Conservation (phyloP, 2,329 filamentous ascomycete species). For the Paecilomyces dactylethromorphus region DNA sequence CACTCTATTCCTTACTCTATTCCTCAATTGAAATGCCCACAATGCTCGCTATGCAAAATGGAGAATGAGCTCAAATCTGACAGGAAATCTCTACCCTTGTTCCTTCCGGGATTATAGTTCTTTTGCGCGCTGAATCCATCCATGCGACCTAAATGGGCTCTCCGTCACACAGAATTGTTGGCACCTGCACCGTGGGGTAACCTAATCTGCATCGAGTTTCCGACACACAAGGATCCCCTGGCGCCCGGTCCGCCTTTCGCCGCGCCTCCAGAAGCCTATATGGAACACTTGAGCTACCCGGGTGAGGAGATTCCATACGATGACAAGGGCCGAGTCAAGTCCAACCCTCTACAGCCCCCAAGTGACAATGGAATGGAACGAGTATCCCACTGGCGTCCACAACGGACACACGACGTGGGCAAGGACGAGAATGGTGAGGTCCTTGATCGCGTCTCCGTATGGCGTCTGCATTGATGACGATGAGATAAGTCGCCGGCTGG, state of each 20-base stretch:
- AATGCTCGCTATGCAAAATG: background rate
- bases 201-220: slow-evolving; percentile 68
- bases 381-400: slow-evolving; percentile 51
- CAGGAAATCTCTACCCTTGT: slow-evolving; percentile 1
- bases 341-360: slow-evolving; percentile 40
- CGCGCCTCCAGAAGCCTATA: slow-evolving; percentile 62
- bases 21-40: background rate
- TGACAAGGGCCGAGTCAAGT: slow-evolving; percentile 44
- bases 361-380: slow-evolving; percentile 34
- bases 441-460: slow-evolving; percentile 37
- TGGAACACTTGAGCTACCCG: slow-evolving; percentile 63
- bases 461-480: slow-evolving; percentile 23
- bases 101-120: slow-evolving; percentile 39
- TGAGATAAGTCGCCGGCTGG: background rate
- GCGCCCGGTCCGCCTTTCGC: slow-evolving; percentile 68
- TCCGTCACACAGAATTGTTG: slow-evolving; percentile 49
- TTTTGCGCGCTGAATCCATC: slow-evolving; percentile 53
- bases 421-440: slow-evolving; percentile 37
- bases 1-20: background rate
- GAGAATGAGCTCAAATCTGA: background rate
- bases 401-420: slow-evolving; percentile 50
- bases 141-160: slow-evolving; percentile 53
- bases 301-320: slow-evolving; percentile 61
- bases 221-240: slow-evolving; percentile 61
- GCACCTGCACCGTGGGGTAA: slow-evolving; percentile 40